Percentiles rank a stretch among this genome's conserved stretches.
Evolutionary conservation across 768 basidiomycete species (phyloP).

Genomic region (Tylopilus intermedius): DNA sequence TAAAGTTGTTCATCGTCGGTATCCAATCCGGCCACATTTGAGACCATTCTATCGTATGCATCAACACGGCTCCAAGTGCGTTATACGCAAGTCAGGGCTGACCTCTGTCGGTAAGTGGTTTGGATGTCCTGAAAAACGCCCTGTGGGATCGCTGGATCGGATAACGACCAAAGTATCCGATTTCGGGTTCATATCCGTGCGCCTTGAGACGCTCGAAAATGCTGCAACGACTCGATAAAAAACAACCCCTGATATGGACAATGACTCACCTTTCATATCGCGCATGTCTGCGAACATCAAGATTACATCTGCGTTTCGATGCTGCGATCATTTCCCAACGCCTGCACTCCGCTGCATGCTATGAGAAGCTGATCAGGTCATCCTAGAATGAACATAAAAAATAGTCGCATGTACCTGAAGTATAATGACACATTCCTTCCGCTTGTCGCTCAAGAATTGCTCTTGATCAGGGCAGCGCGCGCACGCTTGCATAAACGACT

Average conservation of each 20-base stretch:
- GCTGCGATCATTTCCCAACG: background rate
- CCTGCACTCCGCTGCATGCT: background rate
- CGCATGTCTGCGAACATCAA: background rate
- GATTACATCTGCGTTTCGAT: background rate
- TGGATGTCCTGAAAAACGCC: conserved; percentile 4
- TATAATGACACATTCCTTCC: fast-evolving
- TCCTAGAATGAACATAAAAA: background rate
- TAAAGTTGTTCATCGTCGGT: background rate
- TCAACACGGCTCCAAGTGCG: no score
- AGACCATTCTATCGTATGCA: conserved; percentile 2
- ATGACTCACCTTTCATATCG: background rate
- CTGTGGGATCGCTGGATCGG: background rate
- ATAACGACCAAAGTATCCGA: background rate
- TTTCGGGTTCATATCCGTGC: conserved; percentile 6
- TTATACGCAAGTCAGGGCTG: no score
- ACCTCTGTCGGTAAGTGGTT: conserved; percentile 5
- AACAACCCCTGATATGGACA: no score
- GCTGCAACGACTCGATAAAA: background rate
- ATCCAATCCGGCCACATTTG: background rate
- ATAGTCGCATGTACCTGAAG: background rate
- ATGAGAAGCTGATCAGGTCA: background rate
- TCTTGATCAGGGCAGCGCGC: background rate
- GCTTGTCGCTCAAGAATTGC: background rate
- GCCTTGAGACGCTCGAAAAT: conserved; percentile 10
- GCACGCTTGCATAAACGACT: background rate